A percentile compares a stretch with the other conserved stretches of the same genome.
phyloP scores from a whole-genome alignment of 2,329 filamentous ascomycete genomes.

The Penicillium corylophilum region DNA sequence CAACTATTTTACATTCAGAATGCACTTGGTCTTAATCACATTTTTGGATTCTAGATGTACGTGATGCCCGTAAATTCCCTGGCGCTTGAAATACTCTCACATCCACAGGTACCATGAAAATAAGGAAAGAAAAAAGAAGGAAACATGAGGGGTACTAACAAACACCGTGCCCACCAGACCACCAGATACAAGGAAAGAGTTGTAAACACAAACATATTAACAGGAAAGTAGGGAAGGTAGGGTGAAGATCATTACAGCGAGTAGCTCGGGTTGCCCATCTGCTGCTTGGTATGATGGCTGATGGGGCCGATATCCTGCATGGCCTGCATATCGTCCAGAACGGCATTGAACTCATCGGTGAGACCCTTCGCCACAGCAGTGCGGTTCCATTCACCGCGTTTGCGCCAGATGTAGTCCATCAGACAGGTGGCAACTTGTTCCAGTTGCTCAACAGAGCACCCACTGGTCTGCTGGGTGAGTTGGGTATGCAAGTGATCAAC shows the following conservation, averaged over 20 bases:
- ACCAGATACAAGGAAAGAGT: constrained; percentile 1
- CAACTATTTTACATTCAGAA: not conserved
- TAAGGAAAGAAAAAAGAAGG: constrained; percentile 5
- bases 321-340: constrained; percentile 57
- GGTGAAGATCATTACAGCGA: constrained; percentile 11
- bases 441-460: constrained; percentile 86
- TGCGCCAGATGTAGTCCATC: constrained; percentile 87
- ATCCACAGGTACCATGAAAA: not conserved
- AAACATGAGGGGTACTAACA: constrained; percentile 2
- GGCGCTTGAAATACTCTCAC: constrained; percentile 4
- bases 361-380: constrained; percentile 67
- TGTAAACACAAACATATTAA: constrained; percentile 15
- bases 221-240: constrained; percentile 11
- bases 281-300: constrained; percentile 36
- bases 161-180: constrained; percentile 9
- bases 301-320: constrained; percentile 46
- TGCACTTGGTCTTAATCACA: not conserved
- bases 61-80: not conserved
- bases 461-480: constrained; percentile 67
- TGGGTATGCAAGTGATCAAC: constrained; percentile 61
- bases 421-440: constrained; percentile 88
- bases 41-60: not conserved
- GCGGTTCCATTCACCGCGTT: constrained; percentile 78
- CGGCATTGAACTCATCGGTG: constrained; percentile 70
- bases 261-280: constrained; percentile 25